Conservation (phyloP, 225 moss, liverwort and hornwort genomes). For the Antitrichia curtipendula region DNA sequence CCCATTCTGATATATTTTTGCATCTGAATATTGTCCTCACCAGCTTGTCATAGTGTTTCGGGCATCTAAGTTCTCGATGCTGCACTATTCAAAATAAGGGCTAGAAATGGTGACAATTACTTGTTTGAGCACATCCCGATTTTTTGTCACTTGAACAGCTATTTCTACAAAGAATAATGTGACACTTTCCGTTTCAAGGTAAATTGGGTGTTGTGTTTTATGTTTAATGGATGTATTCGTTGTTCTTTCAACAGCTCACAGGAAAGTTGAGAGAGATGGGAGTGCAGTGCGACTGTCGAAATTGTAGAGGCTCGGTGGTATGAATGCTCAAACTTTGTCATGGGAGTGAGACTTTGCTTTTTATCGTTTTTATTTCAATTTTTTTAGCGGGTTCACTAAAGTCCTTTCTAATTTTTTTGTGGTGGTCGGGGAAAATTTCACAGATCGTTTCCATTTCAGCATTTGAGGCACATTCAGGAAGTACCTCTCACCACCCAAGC, state of each 20-base stretch:
- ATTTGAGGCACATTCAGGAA: slow-evolving; percentile 52
- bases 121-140: background rate
- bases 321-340: background rate
- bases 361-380: too few relatives aligned
- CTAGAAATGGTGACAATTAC: background rate
- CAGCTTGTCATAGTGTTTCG: background rate
- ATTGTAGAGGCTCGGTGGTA: slow-evolving; percentile 39
- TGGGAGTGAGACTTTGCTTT: background rate
- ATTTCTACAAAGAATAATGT: background rate
- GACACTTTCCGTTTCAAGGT: slow-evolving; percentile 15
- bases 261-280: slow-evolving; percentile 47
- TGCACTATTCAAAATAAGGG: background rate
- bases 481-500: slow-evolving; percentile 48
- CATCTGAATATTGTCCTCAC: background rate
- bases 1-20: background rate
- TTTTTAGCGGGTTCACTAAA: background rate
- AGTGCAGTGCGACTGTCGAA: slow-evolving; percentile 42
- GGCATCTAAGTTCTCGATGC: background rate
- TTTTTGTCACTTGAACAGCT: background rate
- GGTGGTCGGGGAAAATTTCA: background rate
- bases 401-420: background rate
- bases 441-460: slow-evolving; percentile 48
- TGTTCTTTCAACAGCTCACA: slow-evolving; percentile 32
- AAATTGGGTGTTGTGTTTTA: slow-evolving; percentile 15
- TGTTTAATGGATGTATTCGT: background rate